These are phyloP conservation scores for Helicostylum pulchrum DNA, from an alignment of 192 early-diverging fungal genomes.

Conservation along the genomic window DNA sequence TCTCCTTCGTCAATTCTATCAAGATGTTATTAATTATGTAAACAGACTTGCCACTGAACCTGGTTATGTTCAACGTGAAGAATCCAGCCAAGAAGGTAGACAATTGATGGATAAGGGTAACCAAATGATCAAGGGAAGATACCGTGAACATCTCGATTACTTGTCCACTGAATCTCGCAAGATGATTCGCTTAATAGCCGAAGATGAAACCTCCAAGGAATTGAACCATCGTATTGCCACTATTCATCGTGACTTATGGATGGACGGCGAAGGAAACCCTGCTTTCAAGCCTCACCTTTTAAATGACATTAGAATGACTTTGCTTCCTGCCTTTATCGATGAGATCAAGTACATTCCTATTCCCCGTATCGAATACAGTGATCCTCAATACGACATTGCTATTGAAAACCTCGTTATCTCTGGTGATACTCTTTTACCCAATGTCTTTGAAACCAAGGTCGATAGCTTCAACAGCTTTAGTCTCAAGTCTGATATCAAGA, in stretches of 20 bases:
- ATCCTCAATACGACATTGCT: conserved; percentile 39
- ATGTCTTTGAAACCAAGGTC: conserved; percentile 37
- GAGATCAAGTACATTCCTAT: conserved; percentile 42
- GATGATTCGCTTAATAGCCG: conserved; percentile 27
- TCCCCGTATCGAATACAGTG: conserved; percentile 46
- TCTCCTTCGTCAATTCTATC: conserved; percentile 28
- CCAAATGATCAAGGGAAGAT: conserved; percentile 25
- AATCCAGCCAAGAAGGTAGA: conserved; percentile 26
- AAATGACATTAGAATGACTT: conserved; percentile 39
- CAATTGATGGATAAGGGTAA: conserved; percentile 26
- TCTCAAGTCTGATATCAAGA: conserved; percentile 17
- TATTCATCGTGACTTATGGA: conserved; percentile 36
- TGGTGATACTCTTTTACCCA: conserved; percentile 38
- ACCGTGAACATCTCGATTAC: conserved; percentile 24
- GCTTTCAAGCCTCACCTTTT: conserved; percentile 44
- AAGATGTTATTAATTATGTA: conserved; percentile 22
- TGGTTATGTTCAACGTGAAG: conserved; percentile 25
- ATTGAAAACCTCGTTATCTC: conserved; percentile 42
- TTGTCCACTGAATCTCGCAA: conserved; percentile 22
- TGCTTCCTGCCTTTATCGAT: conserved; percentile 40
- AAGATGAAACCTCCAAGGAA: conserved; percentile 28
- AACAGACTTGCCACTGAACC: conserved; percentile 34
- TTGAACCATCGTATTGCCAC: conserved; percentile 28
- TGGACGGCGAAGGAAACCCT: conserved; percentile 34
- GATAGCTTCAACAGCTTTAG: conserved; percentile 37